Percentiles rank a stretch among this genome's conserved stretches.
Evolutionary conservation across 2,329 filamentous ascomycete species (phyloP).

Genomic region (Berkeleyomyces rouxiae): DNA sequence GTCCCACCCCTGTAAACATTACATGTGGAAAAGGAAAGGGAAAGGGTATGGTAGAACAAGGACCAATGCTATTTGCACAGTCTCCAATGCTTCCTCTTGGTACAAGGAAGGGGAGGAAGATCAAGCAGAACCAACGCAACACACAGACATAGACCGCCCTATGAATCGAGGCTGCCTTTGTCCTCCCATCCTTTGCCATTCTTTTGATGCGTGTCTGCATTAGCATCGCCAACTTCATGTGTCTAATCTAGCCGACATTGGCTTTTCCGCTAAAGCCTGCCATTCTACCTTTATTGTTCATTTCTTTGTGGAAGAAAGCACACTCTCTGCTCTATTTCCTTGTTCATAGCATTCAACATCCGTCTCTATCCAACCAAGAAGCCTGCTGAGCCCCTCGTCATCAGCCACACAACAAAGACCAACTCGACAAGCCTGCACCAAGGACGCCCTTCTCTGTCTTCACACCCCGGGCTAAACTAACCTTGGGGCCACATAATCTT

Average conservation of each 20-base stretch:
- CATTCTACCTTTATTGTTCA: background rate
- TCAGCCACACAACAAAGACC: background rate
- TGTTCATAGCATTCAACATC: background rate
- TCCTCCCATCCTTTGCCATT: background rate
- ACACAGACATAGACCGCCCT: background rate
- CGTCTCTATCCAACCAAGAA: background rate
- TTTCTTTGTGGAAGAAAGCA: background rate
- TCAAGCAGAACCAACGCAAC: background rate
- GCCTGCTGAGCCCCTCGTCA: background rate
- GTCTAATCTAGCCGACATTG: background rate
- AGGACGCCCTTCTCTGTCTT: no score
- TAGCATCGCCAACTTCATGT: constrained; percentile 1
- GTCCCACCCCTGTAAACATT: constrained; percentile 4
- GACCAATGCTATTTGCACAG: background rate
- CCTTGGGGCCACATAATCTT: no score
- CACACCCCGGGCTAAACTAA: no score
- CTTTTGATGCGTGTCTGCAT: background rate
- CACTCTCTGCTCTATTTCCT: background rate
- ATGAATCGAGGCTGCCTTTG: background rate
- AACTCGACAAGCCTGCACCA: no score
- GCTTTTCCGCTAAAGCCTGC: background rate
- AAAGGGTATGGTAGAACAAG: background rate
- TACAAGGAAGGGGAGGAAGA: background rate
- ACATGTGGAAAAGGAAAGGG: background rate
- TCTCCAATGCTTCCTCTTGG: background rate